Conservation (phyloP, 1,284 basidiomycete species). For the Tremellales sp. region DNA sequence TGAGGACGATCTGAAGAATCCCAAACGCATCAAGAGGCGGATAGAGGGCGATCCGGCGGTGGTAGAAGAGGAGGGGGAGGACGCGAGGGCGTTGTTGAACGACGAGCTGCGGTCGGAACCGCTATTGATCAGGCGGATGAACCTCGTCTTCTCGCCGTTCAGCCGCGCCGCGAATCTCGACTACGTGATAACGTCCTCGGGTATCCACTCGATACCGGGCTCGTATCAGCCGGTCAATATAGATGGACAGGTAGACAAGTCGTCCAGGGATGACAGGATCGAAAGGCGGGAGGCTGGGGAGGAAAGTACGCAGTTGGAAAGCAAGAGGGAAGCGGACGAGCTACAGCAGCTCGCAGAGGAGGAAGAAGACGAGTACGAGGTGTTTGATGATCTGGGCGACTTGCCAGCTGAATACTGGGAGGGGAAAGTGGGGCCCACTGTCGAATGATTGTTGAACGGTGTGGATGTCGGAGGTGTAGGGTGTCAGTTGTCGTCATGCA, state of each 20-base stretch:
- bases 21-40: slow-evolving; percentile 7
- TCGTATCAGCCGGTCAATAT: slow-evolving; percentile 21
- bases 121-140: slow-evolving; percentile 50
- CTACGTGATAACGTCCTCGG: slow-evolving; percentile 63
- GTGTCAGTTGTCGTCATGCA: no score
- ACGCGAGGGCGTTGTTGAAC: background rate
- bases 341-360: background rate
- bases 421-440: slow-evolving; percentile 13
- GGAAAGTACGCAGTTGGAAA: background rate
- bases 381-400: slow-evolving; percentile 31
- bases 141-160: slow-evolving; percentile 70
- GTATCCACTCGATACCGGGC: slow-evolving; percentile 50
- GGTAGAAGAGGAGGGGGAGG: slow-evolving; percentile 6
- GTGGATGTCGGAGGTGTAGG: no score
- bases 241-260: slow-evolving; percentile 4
- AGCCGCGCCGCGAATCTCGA: slow-evolving; percentile 60
- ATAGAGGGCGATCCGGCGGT: background rate
- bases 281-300: background rate
- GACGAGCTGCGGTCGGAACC: slow-evolving; percentile 22
- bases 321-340: background rate
- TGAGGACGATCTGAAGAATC: slow-evolving; percentile 16
- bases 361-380: slow-evolving; percentile 11
- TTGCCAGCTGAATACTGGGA: slow-evolving; percentile 39
- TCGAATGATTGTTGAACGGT: no score
- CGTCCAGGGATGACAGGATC: background rate